A percentile compares a stretch with the other conserved stretches of the same genome.
phyloP scores from a whole-genome alignment of 495 filamentous ascomycete genomes.

The Apodospora peruviana region DNA sequence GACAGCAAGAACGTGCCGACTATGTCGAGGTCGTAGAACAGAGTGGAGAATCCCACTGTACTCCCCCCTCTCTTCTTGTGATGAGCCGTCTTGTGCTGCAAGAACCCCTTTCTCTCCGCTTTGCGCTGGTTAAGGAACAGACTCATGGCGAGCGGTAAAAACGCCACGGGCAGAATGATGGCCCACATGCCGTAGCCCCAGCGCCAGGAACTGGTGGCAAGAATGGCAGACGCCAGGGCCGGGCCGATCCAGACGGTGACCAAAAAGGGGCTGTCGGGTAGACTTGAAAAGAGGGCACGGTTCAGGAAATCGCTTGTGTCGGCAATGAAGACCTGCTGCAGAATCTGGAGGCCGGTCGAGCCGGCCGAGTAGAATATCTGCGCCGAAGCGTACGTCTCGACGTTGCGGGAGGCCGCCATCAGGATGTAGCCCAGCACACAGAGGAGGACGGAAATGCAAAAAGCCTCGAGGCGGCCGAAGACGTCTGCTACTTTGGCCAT shows the following conservation, averaged over 20 bases:
- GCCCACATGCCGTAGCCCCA: constrained; percentile 58
- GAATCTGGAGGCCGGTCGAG: constrained; percentile 49
- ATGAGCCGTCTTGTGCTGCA: neutral
- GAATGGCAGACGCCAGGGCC: constrained; percentile 37
- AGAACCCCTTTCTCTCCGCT: constrained; percentile 36
- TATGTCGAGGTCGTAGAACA: constrained; percentile 54
- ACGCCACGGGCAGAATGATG: constrained; percentile 50
- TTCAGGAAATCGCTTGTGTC: constrained; percentile 60
- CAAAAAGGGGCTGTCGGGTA: constrained; percentile 56
- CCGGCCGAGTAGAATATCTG: constrained; percentile 44
- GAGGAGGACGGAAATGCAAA: constrained; percentile 27
- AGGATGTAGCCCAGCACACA: constrained; percentile 35
- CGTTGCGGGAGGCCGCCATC: constrained; percentile 32
- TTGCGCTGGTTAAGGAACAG: constrained; percentile 51
- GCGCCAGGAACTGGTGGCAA: constrained; percentile 47
- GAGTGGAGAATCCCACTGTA: constrained; percentile 26
- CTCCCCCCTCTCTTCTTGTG: no score
- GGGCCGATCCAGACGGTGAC: constrained; percentile 52
- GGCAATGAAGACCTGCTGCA: constrained; percentile 58
- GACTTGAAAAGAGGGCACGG: constrained; percentile 55
- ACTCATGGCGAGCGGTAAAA: constrained; percentile 45
- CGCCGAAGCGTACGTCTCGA: constrained; percentile 39
- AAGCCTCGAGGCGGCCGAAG: constrained; percentile 37
- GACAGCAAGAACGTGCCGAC: constrained; percentile 52
- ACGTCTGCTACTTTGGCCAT: constrained; percentile 41